phyloP scores from a whole-genome alignment of 2,329 filamentous ascomycete genomes.

The Aspergillus caelatus region DNA sequence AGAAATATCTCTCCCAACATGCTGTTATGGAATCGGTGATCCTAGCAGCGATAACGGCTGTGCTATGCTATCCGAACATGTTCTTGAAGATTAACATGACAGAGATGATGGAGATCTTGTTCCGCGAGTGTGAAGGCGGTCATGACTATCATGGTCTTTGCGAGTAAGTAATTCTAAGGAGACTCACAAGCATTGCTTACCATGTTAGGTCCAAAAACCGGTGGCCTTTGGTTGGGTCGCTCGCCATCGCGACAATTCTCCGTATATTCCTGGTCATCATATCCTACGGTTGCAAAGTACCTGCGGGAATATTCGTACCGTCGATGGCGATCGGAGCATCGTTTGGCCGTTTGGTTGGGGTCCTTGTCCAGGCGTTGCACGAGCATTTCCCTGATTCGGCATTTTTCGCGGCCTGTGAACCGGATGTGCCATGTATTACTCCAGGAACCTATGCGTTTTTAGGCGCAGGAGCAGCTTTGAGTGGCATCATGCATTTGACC shows the following conservation, averaged over 20 bases:
- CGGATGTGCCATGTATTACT: constrained; percentile 93
- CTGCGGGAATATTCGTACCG: constrained; percentile 95
- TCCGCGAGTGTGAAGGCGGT: constrained; percentile 85
- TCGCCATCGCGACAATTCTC: constrained; percentile 77
- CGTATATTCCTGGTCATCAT: constrained; percentile 86
- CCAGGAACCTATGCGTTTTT: constrained; percentile 96
- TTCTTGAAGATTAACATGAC: constrained; percentile 98
- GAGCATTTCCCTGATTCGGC: constrained; percentile 78
- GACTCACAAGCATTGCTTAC: constrained; percentile 7
- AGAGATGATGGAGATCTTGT: constrained; percentile 98
- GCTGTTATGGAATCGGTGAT: constrained; percentile 84
- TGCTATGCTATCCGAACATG: constrained; percentile 96
- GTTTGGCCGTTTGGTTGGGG: constrained; percentile 91
- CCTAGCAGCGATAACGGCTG: constrained; percentile 78
- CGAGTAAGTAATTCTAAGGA: constrained; percentile 56
- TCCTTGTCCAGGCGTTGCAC: constrained; percentile 86
- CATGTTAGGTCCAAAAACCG: constrained; percentile 61
- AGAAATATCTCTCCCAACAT: constrained; percentile 84
- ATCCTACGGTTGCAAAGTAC: constrained; percentile 96
- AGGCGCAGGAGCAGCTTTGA: constrained; percentile 85
- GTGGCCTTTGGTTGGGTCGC: constrained; percentile 75
- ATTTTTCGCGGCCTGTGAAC: constrained; percentile 87
- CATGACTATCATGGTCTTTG: constrained; percentile 91
- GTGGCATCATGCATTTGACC: constrained; percentile 97
- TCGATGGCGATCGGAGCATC: constrained; percentile 97